Evolutionary conservation across 345 rosid genomes (phyloP).

Genomic region (Carallia brachiata): DNA sequence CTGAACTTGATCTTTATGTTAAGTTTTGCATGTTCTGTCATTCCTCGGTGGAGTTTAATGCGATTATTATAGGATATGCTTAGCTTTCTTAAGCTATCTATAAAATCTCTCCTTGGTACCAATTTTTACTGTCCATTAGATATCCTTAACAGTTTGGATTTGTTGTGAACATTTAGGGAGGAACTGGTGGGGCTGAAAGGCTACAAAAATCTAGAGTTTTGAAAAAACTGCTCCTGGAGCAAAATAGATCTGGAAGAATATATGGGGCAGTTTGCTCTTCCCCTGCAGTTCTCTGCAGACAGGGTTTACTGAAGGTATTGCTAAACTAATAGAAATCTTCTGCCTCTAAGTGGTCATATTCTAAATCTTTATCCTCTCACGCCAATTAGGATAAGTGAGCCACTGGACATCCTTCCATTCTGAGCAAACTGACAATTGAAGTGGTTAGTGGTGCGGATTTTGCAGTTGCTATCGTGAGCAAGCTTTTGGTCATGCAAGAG

Average conservation of each 20-base stretch:
- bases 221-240: constrained; percentile 79
- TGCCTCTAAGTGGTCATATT: not conserved
- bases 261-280: constrained; percentile 80
- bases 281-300: constrained; percentile 47
- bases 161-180: constrained; percentile 52
- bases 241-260: constrained; percentile 54
- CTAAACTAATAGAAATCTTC: not conserved
- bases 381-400: constrained; percentile 56
- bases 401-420: constrained; percentile 49
- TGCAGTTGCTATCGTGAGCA: constrained; percentile 67
- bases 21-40: not conserved
- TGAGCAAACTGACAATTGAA: constrained; percentile 25
- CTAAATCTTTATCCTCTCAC: constrained; percentile 11
- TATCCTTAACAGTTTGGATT: constrained; percentile 7
- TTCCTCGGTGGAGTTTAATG: no score
- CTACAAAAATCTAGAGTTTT: constrained; percentile 67
- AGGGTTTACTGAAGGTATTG: constrained; percentile 71
- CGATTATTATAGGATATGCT: not conserved
- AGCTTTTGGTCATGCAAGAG: constrained; percentile 78
- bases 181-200: constrained; percentile 51
- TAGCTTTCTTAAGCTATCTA: not conserved
- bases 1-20: constrained; percentile 1
- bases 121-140: not conserved
- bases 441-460: constrained; percentile 58
- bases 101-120: not conserved